phyloP scores from a whole-genome alignment of 352 stramenopile genomes.

The Phytophthora uliginosa region DNA sequence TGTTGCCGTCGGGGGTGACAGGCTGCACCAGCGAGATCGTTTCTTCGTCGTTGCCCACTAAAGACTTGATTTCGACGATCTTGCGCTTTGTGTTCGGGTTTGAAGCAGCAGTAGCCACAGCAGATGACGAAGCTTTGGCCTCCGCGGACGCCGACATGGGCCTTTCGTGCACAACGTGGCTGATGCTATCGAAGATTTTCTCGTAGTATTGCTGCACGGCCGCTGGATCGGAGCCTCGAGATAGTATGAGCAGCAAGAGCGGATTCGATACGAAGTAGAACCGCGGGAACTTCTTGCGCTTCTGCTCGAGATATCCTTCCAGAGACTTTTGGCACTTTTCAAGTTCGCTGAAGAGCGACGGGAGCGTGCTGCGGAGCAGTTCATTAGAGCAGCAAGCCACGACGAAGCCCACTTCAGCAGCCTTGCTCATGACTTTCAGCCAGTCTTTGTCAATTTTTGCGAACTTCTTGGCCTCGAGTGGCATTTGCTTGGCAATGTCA shows the following conservation, averaged over 20 bases:
- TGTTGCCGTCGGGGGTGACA: constrained; percentile 79
- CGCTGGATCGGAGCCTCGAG: constrained; percentile 81
- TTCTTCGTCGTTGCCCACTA: constrained; percentile 80
- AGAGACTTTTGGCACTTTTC: constrained; percentile 94
- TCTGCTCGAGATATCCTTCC: constrained; percentile 94
- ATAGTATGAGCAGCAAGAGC: constrained; percentile 91
- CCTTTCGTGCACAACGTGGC: constrained; percentile 79
- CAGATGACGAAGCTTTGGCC: constrained; percentile 13
- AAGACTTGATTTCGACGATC: constrained; percentile 84
- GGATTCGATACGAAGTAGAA: constrained; percentile 96
- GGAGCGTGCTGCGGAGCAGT: constrained; percentile 83
- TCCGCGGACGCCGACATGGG: constrained; percentile 19
- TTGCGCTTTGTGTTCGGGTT: constrained; percentile 54
- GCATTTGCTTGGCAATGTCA: constrained; percentile 95
- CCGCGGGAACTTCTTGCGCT: constrained; percentile 91
- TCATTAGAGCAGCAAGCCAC: constrained; percentile 89
- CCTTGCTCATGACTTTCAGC: constrained; percentile 91
- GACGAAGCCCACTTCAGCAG: constrained; percentile 81
- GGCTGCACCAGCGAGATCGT: constrained; percentile 65
- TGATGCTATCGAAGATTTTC: constrained; percentile 89
- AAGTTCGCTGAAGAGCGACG: constrained; percentile 90
- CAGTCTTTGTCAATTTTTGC: constrained; percentile 95
- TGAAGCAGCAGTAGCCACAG: background rate
- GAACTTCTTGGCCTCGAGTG: constrained; percentile 93
- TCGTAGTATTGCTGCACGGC: constrained; percentile 91